Conservation (phyloP, 1,139 yeast genomes). For the Yamadazyma triangularis region DNA sequence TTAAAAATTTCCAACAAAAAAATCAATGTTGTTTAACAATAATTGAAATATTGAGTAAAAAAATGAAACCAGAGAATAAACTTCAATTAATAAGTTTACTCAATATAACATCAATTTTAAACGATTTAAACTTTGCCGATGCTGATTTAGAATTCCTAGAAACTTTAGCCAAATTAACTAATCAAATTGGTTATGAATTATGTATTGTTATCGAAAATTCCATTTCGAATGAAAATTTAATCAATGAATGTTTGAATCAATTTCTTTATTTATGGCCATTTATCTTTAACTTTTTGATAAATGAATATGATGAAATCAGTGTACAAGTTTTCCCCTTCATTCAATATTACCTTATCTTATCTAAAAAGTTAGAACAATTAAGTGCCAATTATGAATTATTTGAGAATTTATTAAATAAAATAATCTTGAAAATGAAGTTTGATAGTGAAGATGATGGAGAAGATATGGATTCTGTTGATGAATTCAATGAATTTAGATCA, state of each 20-base stretch:
- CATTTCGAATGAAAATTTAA: constrained; percentile 22
- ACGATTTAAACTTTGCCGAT: constrained; percentile 27
- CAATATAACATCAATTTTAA: constrained; percentile 56
- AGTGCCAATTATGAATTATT: constrained; percentile 48
- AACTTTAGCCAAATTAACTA: constrained; percentile 67
- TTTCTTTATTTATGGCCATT: constrained; percentile 59
- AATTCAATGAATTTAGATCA: constrained; percentile 72
- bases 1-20: constrained; percentile 7
- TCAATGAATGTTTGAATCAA: constrained; percentile 33
- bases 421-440: constrained; percentile 73
- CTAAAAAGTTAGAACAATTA: constrained; percentile 52
- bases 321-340: constrained; percentile 78
- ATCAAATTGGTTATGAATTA: constrained; percentile 73
- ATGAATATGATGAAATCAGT: constrained; percentile 87
- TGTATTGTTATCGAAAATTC: constrained; percentile 56
- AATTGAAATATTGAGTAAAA: constrained; percentile 78
- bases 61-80: constrained; percentile 88
- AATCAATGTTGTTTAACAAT: constrained; percentile 63
- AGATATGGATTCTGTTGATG: constrained; percentile 63
- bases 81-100: constrained; percentile 68
- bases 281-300: constrained; percentile 63
- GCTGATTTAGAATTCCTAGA: constrained; percentile 68
- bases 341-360: constrained; percentile 63
- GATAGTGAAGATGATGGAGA: constrained; percentile 71
- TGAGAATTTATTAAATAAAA: constrained; percentile 59